phyloP scores from a whole-genome alignment of 345 rosid species.

The Linum trigynum region DNA sequence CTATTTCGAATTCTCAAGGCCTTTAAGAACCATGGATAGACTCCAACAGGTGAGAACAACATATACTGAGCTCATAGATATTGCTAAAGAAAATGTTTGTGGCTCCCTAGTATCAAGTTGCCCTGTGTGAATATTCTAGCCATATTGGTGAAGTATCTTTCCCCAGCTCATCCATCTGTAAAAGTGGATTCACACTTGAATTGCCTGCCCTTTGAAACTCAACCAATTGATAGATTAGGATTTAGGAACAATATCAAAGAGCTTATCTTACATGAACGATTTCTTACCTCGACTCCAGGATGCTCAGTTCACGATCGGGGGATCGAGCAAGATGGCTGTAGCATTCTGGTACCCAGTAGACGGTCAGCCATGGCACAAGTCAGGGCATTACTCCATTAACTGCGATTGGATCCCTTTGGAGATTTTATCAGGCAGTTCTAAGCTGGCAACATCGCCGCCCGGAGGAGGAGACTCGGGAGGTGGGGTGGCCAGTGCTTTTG shows the following conservation, averaged over 20 bases:
- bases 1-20: conserved; percentile 80
- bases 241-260: too few species aligned
- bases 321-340: conserved; percentile 60
- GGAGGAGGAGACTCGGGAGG: conserved; percentile 40
- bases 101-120: not conserved
- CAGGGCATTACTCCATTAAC: conserved; percentile 73
- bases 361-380: conserved; percentile 72
- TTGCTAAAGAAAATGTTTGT: too few species aligned
- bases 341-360: conserved; percentile 93
- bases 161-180: not conserved
- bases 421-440: conserved; percentile 35
- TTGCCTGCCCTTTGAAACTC: not conserved
- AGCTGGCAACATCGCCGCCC: conserved; percentile 21
- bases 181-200: not conserved
- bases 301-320: conserved; percentile 69
- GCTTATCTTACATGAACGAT: too few species aligned
- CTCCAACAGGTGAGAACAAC: conserved; percentile 68
- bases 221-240: not conserved
- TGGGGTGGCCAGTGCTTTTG: conserved; percentile 43
- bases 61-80: too few species aligned
- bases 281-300: conserved; percentile 43
- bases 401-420: conserved; percentile 81
- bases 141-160: not conserved
- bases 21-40: conserved; percentile 83
- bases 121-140: not conserved